These are phyloP conservation scores for Syncephalastrum monosporum DNA, from an alignment of 371 early-diverging fungal genomes.

Conservation along the genomic window DNA sequence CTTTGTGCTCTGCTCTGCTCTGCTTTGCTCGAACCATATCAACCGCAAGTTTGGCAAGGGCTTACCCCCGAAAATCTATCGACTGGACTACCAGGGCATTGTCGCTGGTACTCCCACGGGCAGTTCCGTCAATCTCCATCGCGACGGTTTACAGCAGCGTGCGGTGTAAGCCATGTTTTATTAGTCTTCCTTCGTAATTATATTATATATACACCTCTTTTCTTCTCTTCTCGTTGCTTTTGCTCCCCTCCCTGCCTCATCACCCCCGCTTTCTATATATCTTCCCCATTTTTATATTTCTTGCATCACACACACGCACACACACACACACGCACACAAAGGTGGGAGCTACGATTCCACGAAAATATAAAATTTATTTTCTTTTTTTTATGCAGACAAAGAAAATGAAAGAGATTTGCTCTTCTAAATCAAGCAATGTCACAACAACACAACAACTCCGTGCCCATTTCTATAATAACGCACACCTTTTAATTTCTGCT, in stretches of 20 bases:
- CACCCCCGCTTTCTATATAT: too few relatives aligned
- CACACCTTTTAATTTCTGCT: background rate
- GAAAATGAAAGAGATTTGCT: background rate
- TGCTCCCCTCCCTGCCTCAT: too few relatives aligned
- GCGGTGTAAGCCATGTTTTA: conserved; percentile 5
- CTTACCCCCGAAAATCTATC: conserved; percentile 54
- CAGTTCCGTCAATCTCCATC: conserved; percentile 38
- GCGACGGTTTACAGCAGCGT: conserved; percentile 39
- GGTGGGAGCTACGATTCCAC: background rate
- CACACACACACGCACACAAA: background rate
- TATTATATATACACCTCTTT: too few relatives aligned
- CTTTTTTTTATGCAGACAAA: background rate
- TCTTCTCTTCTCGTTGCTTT: too few relatives aligned
- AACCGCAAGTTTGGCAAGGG: conserved; percentile 53
- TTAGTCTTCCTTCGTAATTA: too few relatives aligned
- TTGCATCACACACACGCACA: too few relatives aligned
- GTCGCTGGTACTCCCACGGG: conserved; percentile 49
- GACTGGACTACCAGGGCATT: conserved; percentile 47
- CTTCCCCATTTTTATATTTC: too few relatives aligned
- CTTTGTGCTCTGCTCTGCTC: conserved; percentile 46
- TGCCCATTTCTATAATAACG: too few relatives aligned
- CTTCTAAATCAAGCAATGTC: conserved; percentile 11
- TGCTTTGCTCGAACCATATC: conserved; percentile 61
- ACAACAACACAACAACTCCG: conserved; percentile 3
- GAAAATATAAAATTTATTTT: background rate